These are phyloP conservation scores for Acer campestre DNA, from an alignment of 345 rosid genomes.

Conservation along the genomic window DNA sequence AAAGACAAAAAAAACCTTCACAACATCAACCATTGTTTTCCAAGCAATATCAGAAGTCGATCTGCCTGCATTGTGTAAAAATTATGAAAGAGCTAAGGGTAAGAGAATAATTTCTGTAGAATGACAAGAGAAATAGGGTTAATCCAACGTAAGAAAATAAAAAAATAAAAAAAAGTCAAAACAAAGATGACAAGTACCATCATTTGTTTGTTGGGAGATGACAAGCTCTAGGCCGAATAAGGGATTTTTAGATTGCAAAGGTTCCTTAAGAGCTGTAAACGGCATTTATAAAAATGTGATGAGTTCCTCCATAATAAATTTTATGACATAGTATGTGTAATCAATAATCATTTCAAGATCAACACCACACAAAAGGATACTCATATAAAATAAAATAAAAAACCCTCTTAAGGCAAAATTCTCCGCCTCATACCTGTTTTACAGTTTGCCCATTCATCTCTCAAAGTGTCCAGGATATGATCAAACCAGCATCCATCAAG, in stretches of 20 bases:
- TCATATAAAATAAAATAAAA: not conserved
- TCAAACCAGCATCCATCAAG: constrained; percentile 71
- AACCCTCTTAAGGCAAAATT: not conserved
- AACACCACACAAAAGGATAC: not conserved
- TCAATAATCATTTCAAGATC: constrained; percentile 1
- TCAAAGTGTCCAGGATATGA: constrained; percentile 44
- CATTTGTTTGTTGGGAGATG: constrained; percentile 27
- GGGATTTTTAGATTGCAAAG: constrained; percentile 46
- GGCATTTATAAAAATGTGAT: constrained; percentile 17
- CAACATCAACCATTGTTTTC: constrained; percentile 66
- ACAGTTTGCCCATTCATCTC: constrained; percentile 52
- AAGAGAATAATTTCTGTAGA: constrained; percentile 6
- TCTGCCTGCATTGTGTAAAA: constrained; percentile 35
- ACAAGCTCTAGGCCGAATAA: constrained; percentile 50
- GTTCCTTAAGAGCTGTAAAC: constrained; percentile 53
- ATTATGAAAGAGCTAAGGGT: not conserved
- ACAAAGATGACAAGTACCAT: constrained; percentile 31
- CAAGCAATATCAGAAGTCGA: constrained; percentile 35
- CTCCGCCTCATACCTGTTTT: constrained; percentile 37
- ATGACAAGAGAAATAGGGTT: not conserved
- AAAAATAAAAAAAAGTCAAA: not conserved
- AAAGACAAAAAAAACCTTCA: constrained; percentile 43
- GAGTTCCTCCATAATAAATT: not conserved
- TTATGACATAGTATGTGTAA: not conserved
- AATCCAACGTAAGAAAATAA: not conserved